phyloP scores from a whole-genome alignment of 305 asterid genomes.

The Ajuga reptans region DNA sequence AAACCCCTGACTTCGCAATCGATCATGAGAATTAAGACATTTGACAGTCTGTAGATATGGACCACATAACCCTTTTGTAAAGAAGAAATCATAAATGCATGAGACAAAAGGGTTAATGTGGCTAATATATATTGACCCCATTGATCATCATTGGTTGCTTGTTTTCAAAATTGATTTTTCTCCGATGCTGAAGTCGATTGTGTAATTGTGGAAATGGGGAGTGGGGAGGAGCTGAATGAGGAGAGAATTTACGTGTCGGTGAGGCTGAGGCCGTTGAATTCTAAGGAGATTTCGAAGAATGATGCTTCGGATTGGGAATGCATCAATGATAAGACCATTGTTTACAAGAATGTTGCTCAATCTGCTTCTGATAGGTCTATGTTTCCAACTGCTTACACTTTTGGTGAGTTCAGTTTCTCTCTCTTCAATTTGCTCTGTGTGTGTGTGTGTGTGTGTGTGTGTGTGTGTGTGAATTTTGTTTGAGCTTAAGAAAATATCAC shows the following conservation, averaged over 20 bases:
- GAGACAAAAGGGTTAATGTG: constrained; percentile 36
- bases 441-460: background rate
- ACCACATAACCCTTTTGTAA: constrained; percentile 35
- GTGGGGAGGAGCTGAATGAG: constrained; percentile 39
- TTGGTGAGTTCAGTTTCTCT: constrained; percentile 50
- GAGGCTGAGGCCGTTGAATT: constrained; percentile 79
- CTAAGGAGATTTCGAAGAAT: constrained; percentile 57
- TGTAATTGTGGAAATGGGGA: constrained; percentile 35
- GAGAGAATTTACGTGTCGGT: constrained; percentile 94
- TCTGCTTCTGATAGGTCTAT: constrained; percentile 74
- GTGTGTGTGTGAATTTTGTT: background rate
- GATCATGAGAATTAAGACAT: constrained; percentile 46
- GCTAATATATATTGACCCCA: constrained; percentile 26
- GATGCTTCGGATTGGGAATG: constrained; percentile 97
- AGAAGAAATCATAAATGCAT: constrained; percentile 34
- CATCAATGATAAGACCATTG: constrained; percentile 62
- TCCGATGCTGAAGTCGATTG: background rate
- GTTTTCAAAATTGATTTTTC: constrained; percentile 25
- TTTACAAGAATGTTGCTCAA: constrained; percentile 65
- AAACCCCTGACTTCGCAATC: constrained; percentile 31
- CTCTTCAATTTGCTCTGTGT: background rate
- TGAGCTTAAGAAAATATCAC: constrained; percentile 1
- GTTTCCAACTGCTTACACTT: constrained; percentile 73
- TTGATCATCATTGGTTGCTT: constrained; percentile 50
- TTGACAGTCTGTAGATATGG: constrained; percentile 63